phyloP scores from a whole-genome alignment of 768 basidiomycete genomes.

The Xanthoconium stramineum region DNA sequence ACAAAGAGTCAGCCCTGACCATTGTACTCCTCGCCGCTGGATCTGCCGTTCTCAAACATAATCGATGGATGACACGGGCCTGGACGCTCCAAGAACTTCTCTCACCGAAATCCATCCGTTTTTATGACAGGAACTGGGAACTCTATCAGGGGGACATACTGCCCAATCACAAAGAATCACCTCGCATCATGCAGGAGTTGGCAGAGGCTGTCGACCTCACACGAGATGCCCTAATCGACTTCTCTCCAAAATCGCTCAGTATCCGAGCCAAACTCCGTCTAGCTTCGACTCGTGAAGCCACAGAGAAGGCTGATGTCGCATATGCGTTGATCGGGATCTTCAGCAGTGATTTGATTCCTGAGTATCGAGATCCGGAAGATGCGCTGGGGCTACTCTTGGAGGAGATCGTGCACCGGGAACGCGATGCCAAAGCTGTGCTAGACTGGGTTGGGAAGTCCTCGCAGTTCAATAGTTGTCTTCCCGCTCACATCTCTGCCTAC shows the following conservation, averaged over 20 bases:
- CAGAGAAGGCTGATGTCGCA: background rate
- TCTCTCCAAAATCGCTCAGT: background rate
- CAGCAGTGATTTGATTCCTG: background rate
- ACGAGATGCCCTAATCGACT: background rate
- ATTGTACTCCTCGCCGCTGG: background rate
- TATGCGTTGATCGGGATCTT: slow-evolving; percentile 1
- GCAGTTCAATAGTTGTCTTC: slow-evolving; percentile 12
- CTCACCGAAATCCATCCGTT: background rate
- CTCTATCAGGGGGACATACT: background rate
- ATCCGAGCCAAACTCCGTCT: background rate
- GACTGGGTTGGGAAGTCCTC: slow-evolving; percentile 14
- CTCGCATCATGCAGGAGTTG: background rate
- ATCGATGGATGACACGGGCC: slow-evolving; percentile 1
- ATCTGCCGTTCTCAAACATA: background rate
- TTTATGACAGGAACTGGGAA: background rate
- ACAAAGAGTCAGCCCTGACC: background rate
- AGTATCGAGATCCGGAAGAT: background rate
- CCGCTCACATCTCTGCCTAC: slow-evolving; percentile 6
- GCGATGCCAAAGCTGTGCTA: slow-evolving; percentile 3
- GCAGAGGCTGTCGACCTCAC: background rate
- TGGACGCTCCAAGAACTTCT: slow-evolving; percentile 7
- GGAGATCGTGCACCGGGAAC: slow-evolving; percentile 4
- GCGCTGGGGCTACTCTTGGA: slow-evolving; percentile 5
- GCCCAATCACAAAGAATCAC: background rate
- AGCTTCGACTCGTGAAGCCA: background rate